Percentiles rank a stretch among this genome's conserved stretches.
These are phyloP conservation scores for Multifurca ochricompacta DNA, from an alignment of 768 basidiomycete genomes.

Conservation along the genomic window DNA sequence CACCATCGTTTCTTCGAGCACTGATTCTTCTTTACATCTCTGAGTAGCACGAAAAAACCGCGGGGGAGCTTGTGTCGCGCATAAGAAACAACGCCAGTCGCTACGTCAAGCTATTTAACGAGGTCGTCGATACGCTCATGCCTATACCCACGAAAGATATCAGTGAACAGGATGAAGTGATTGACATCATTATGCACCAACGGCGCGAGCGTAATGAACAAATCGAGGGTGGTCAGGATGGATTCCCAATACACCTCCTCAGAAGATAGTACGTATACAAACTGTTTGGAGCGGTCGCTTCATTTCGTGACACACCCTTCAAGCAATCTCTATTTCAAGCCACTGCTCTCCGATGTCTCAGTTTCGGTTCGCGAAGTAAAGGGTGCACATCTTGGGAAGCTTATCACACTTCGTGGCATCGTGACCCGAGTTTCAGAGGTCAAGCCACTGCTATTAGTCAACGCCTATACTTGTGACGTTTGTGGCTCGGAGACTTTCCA, in stretches of 20 bases:
- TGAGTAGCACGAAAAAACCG: slow-evolving; percentile 57
- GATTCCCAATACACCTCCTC: slow-evolving; percentile 86
- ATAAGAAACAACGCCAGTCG: slow-evolving; percentile 83
- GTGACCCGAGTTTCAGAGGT: slow-evolving; percentile 99
- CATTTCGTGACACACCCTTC: slow-evolving; percentile 15
- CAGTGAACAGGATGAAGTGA: slow-evolving; percentile 85
- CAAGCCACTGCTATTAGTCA: slow-evolving; percentile 93
- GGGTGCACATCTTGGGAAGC: slow-evolving; percentile 75
- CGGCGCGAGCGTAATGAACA: slow-evolving; percentile 82
- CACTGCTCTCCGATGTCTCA: slow-evolving; percentile 63
- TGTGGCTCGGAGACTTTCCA: slow-evolving; percentile 99
- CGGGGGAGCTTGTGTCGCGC: slow-evolving; percentile 66
- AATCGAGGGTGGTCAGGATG: slow-evolving; percentile 60
- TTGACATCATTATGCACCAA: slow-evolving; percentile 95
- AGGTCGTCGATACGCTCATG: slow-evolving; percentile 86
- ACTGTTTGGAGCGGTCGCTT: not conserved
- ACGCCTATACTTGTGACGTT: slow-evolving; percentile 96
- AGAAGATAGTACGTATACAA: slow-evolving; percentile 92
- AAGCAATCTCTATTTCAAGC: slow-evolving; percentile 93
- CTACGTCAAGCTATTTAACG: slow-evolving; percentile 82
- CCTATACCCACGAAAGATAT: slow-evolving; percentile 86
- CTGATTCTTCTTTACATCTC: not conserved
- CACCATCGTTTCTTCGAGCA: no score
- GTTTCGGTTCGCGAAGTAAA: slow-evolving; percentile 91
- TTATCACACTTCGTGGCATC: slow-evolving; percentile 96